Base-by-base conservation (phyloP, 768 basidiomycete species). In the Amanita molliuscula region DNA sequence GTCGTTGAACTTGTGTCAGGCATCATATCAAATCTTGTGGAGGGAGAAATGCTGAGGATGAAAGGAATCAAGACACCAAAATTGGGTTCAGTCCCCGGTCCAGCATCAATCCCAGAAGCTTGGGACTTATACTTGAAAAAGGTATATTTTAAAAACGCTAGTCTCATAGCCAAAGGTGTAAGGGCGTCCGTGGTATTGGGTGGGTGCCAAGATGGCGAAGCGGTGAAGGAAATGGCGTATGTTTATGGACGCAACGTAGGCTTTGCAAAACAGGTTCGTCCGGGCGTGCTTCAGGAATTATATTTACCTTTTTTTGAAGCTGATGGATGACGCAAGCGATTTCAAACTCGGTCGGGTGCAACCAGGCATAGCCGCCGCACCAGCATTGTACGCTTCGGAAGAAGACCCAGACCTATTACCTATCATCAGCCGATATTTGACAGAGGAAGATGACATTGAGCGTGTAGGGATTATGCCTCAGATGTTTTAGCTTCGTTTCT, bases 11-110 rank as follows among this genome's bases (percentile, higher is more conserved):
- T 98, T 51, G 79, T 97, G 41, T 81, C 91, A 3, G 85, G 82
- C 59, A 90, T 97, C 52, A 87, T 99, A 48, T 82, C 90, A 2
- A 98, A 97, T 61, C 73, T 95, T 34, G 94, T 94, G n/a, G 95
- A 98, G 63, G 96, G 95, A 29, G 91, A 97, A 69, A 84, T 98
- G 37, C 67, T 96, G 68, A 85, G 88, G 67, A 79, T 82, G 76
- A 73, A 72, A 52, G 67, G 70, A 46, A 65, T 79, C 15, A 69
- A 69, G 56, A 73, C 71, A 7, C 71, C 74, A 16, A 58, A 53
- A 55, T 56, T 55, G 16, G 62, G 66, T 62, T 56, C 59, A 59
- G 44, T 65, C 44, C 43, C 55, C 36, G 64, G 64, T 16, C 65
- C 66, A 47, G 58, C 52, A 48, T 62, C 56, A 44, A 54, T 65